phyloP scores from a whole-genome alignment of 768 basidiomycete species.

The Leccinum barrowsii region DNA sequence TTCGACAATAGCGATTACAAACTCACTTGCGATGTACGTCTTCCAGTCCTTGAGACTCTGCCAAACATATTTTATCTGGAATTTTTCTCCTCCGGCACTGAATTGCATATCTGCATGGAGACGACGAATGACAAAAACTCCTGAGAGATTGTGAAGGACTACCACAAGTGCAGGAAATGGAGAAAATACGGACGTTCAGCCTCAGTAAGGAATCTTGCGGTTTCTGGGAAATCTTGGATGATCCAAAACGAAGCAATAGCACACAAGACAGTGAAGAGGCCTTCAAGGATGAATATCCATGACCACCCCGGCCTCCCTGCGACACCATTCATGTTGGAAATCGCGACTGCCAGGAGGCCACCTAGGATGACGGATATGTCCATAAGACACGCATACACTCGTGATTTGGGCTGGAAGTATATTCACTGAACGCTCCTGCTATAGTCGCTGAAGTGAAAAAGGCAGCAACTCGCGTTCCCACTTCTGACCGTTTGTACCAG shows the following conservation, averaged over 20 bases:
- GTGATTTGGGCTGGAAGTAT: neutral
- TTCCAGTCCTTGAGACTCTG: slow-evolving; percentile 68
- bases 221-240: slow-evolving; percentile 76
- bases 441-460: slow-evolving; percentile 83
- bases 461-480: slow-evolving; percentile 64
- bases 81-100: slow-evolving; percentile 59
- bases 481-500: slow-evolving; percentile 80
- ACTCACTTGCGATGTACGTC: slow-evolving; percentile 66
- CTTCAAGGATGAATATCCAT: slow-evolving; percentile 76
- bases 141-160: slow-evolving; percentile 28
- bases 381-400: neutral
- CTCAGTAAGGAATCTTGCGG: slow-evolving; percentile 64
- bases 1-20: neutral
- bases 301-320: slow-evolving; percentile 63
- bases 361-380: slow-evolving; percentile 34
- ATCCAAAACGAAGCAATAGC: slow-evolving; percentile 65
- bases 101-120: slow-evolving; percentile 62
- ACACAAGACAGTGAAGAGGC: slow-evolving; percentile 60
- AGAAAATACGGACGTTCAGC: slow-evolving; percentile 47
- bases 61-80: slow-evolving; percentile 52
- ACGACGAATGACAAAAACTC: slow-evolving; percentile 60
- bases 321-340: slow-evolving; percentile 67
- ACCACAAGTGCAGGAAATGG: neutral
- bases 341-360: slow-evolving; percentile 62
- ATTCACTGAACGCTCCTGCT: slow-evolving; percentile 69